A percentile compares a stretch with the other conserved stretches of the same genome.
These are phyloP conservation scores for Phlebiopsis flavidoalba DNA, from an alignment of 768 basidiomycete species.

Conservation along the genomic window DNA sequence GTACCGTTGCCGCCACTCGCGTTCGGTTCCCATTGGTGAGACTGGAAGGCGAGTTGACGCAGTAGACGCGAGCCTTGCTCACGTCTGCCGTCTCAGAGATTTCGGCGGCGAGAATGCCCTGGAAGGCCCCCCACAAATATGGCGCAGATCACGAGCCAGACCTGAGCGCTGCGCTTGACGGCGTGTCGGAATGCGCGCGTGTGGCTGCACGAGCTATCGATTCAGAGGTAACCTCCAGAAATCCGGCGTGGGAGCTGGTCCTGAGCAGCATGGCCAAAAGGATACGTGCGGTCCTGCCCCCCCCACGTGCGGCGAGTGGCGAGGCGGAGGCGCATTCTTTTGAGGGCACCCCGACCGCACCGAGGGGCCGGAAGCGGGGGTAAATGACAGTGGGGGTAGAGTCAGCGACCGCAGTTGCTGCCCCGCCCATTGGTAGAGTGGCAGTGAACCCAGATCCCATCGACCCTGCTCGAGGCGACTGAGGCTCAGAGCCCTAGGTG, in stretches of 20 bases:
- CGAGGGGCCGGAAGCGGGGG: background rate
- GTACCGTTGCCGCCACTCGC: background rate
- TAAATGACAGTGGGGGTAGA: conserved; percentile 6
- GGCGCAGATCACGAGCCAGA: conserved; percentile 64
- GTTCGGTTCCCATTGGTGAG: conserved; percentile 9
- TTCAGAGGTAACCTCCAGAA: conserved; percentile 22
- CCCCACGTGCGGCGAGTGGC: conserved; percentile 26
- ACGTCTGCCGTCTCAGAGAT: conserved; percentile 5
- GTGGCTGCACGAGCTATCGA: conserved; percentile 39
- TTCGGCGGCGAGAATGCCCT: conserved; percentile 38
- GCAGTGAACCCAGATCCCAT: no score
- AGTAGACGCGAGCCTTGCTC: conserved; percentile 27
- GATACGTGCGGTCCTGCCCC: no score
- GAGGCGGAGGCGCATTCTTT: conserved; percentile 22
- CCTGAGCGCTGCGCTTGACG: conserved; percentile 50
- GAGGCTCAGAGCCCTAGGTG: no score
- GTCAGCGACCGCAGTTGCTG: no score
- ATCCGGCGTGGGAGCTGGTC: conserved; percentile 24
- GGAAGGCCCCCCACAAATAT: no score
- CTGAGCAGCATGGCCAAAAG: conserved; percentile 24
- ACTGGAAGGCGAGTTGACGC: conserved; percentile 25
- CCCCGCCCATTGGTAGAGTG: no score
- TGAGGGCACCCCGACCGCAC: no score
- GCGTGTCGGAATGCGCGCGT: conserved; percentile 51
- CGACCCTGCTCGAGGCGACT: no score